Evolutionary conservation across 2,329 filamentous ascomycete genomes (phyloP).

Genomic region (Lasiodiplodia theobromae): DNA sequence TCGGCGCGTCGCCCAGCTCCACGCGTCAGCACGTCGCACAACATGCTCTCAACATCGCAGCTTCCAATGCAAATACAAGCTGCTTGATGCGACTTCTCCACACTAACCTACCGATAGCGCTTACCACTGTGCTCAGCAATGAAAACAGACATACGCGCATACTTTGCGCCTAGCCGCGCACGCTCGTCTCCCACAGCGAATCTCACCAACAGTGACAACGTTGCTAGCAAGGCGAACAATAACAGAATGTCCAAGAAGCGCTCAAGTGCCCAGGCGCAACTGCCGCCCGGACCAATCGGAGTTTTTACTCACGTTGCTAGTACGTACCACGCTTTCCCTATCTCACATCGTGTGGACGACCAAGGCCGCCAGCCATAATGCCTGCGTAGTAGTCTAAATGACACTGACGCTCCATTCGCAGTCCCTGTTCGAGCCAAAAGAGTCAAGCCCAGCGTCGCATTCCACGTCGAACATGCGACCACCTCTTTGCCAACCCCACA

Average conservation of each 20-base stretch:
- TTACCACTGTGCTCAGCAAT: not conserved
- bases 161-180: not conserved
- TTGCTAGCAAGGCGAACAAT: not conserved
- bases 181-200: not conserved
- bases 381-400: not conserved
- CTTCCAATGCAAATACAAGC: not conserved
- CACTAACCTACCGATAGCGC: not conserved
- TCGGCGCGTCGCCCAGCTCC: not conserved
- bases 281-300: not conserved
- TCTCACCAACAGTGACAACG: not conserved
- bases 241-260: not conserved
- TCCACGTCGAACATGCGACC: not conserved
- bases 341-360: not conserved
- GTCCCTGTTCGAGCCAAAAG: constrained; percentile 1
- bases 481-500: not conserved
- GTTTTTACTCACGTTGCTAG: constrained; percentile 9
- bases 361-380: not conserved
- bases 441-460: not conserved
- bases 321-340: not conserved
- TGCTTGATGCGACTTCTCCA: not conserved
- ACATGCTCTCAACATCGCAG: not conserved
- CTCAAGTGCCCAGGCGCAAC: not conserved
- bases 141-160: not conserved
- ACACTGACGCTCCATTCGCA: not conserved
- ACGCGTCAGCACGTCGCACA: not conserved